A percentile compares a stretch with the other conserved stretches of the same genome.
Evolutionary conservation across 2,329 filamentous ascomycete genomes (phyloP).

Genomic region (Arthrobotrys pseudoclavata): DNA sequence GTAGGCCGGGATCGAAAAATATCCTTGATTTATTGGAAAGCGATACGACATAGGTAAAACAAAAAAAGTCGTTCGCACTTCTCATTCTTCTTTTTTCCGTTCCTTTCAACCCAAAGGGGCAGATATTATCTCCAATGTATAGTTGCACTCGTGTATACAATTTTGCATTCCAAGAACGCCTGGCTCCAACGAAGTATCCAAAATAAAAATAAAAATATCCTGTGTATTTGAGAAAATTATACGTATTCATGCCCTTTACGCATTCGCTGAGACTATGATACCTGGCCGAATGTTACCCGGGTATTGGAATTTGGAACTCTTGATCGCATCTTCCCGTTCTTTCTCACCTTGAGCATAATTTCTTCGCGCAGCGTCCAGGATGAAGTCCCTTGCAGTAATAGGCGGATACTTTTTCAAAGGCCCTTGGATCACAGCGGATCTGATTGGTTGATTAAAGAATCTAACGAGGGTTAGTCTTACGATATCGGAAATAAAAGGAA

Average conservation of each 20-base stretch:
- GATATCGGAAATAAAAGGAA: constrained; percentile 5
- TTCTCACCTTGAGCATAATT: constrained; percentile 67
- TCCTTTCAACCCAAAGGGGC: neutral
- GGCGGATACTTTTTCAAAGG: constrained; percentile 74
- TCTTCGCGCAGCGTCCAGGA: constrained; percentile 71
- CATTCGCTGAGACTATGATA: constrained; percentile 55
- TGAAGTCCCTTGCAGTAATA: constrained; percentile 75
- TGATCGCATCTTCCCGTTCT: constrained; percentile 53
- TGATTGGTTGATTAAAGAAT: constrained; percentile 76
- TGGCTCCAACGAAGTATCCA: constrained; percentile 1
- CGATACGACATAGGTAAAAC: constrained; percentile 6
- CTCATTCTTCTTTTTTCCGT: constrained; percentile 17
- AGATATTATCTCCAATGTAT: constrained; percentile 4
- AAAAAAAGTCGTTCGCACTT: constrained; percentile 11
- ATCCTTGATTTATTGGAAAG: constrained; percentile 11
- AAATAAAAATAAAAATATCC: constrained; percentile 5
- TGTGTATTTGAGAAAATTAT: neutral
- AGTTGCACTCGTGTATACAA: constrained; percentile 21
- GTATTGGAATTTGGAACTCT: constrained; percentile 57
- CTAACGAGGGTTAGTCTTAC: constrained; percentile 27
- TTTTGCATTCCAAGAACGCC: constrained; percentile 33
- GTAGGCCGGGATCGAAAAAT: constrained; percentile 4
- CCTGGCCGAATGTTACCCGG: constrained; percentile 51
- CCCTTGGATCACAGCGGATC: constrained; percentile 73
- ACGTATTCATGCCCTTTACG: constrained; percentile 8